phyloP scores from a whole-genome alignment of 2,329 filamentous ascomycete genomes.

The Parasarocladium wereldwijsianum region DNA sequence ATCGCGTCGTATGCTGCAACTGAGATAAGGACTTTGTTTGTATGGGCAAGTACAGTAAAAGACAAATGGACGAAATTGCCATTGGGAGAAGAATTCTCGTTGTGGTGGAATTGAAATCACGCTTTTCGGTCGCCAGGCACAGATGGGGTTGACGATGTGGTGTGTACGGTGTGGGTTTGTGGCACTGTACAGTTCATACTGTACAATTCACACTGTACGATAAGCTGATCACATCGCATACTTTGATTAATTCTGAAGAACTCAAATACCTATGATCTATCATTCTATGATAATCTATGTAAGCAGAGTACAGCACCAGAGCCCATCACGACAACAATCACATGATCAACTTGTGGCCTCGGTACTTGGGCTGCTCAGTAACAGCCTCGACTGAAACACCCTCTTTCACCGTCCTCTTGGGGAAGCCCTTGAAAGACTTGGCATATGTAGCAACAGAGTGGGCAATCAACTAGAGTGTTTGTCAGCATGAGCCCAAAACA shows the following conservation, averaged over 20 bases:
- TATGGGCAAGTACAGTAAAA: not conserved
- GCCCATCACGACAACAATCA: no score
- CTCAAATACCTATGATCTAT: no score
- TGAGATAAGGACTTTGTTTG: conserved; percentile 3
- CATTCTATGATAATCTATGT: no score
- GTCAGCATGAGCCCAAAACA: conserved; percentile 7
- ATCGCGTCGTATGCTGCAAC: not conserved
- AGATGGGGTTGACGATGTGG: no score
- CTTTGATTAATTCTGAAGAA: no score
- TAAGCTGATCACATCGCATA: no score
- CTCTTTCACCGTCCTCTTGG: conserved; percentile 28
- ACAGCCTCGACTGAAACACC: conserved; percentile 16
- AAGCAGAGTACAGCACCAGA: no score
- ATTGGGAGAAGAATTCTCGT: not conserved
- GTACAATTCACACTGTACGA: no score
- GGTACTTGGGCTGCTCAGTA: conserved; percentile 28
- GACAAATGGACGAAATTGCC: not conserved
- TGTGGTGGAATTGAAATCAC: conserved; percentile 1
- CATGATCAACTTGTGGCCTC: conserved; percentile 30
- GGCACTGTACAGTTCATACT: no score
- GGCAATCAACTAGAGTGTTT: conserved; percentile 39
- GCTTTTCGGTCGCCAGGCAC: no score
- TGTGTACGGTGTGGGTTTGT: no score
- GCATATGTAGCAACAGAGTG: conserved; percentile 61
- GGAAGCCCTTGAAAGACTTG: conserved; percentile 49